Evolutionary conservation across 129 eudicot genomes (phyloP).

Genomic region (Artemisia tridentata): DNA sequence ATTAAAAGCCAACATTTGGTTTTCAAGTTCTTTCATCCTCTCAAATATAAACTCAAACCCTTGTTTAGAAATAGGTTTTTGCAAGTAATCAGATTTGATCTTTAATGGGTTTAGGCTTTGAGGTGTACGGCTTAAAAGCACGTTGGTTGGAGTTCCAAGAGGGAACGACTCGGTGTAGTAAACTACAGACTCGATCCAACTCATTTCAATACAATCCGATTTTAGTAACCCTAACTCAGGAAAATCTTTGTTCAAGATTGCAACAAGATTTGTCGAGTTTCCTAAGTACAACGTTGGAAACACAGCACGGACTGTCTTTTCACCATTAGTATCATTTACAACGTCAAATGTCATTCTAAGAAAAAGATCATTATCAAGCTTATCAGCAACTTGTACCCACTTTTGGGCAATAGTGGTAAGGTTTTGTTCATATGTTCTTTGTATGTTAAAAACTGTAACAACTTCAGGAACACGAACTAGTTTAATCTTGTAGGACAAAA

Average conservation of each 20-base stretch:
- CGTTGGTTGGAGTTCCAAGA: constrained; percentile 22
- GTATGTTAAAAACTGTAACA: constrained; percentile 37
- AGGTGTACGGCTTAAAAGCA: constrained; percentile 30
- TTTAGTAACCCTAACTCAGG: constrained; percentile 44
- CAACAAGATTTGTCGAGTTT: constrained; percentile 24
- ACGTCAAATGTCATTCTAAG: constrained; percentile 30
- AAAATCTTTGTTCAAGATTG: constrained; percentile 22
- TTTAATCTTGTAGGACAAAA: constrained; percentile 32
- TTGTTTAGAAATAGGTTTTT: constrained; percentile 31
- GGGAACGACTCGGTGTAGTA: constrained; percentile 25
- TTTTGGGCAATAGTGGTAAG: constrained; percentile 19
- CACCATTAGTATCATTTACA: constrained; percentile 21
- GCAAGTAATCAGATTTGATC: constrained; percentile 45
- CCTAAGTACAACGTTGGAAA: constrained; percentile 46
- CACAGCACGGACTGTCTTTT: constrained; percentile 27
- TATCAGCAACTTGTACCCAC: constrained; percentile 37
- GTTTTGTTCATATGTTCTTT: constrained; percentile 28
- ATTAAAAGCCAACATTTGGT: constrained; percentile 33
- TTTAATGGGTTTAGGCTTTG: constrained; percentile 23
- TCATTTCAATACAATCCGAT: constrained; percentile 46
- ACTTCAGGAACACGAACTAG: constrained; percentile 36
- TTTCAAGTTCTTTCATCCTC: constrained; percentile 29
- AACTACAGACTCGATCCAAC: constrained; percentile 39
- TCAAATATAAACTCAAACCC: constrained; percentile 35
- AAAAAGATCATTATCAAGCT: constrained; percentile 34